phyloP scores from a whole-genome alignment of 1,284 basidiomycete species.

The Veloporphyrellus conicus region DNA sequence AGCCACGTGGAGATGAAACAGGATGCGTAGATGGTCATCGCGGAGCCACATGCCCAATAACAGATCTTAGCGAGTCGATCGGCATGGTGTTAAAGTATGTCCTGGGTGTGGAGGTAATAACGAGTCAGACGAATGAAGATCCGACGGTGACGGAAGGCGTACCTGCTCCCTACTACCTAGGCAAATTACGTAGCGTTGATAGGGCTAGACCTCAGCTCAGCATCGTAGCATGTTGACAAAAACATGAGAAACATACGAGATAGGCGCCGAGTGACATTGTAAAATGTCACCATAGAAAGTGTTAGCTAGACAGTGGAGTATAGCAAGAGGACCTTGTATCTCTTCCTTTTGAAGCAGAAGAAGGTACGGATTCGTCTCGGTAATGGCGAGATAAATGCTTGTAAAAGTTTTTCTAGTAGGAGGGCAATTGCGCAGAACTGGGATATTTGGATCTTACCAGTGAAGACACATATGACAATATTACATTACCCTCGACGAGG shows the following conservation, averaged over 20 bases:
- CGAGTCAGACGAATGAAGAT: conserved; percentile 20
- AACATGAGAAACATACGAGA: conserved; percentile 14
- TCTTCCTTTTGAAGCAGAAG: conserved; percentile 11
- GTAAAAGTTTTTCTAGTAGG: neutral
- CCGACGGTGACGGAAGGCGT: conserved; percentile 14
- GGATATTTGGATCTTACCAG: conserved; percentile 2
- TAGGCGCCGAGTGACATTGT: conserved; percentile 23
- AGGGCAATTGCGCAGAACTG: no score
- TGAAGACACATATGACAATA: conserved; percentile 9
- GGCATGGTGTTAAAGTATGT: conserved; percentile 9
- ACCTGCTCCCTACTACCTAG: conserved; percentile 9
- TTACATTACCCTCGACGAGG: no score
- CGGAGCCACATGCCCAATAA: conserved; percentile 16
- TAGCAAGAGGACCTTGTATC: conserved; percentile 12
- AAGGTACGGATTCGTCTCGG: conserved; percentile 13
- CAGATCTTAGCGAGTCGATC: conserved; percentile 13
- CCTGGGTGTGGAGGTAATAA: neutral
- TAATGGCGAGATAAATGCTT: conserved; percentile 22
- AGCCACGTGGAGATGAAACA: conserved; percentile 16
- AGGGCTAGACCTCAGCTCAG: conserved; percentile 14
- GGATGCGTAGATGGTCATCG: conserved; percentile 14
- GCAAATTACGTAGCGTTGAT: conserved; percentile 19
- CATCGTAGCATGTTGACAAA: neutral
- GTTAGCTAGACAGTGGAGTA: conserved; percentile 15
- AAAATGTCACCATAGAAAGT: conserved; percentile 21